Evolutionary conservation across 192 early-diverging fungal genomes (phyloP).

Genomic region (Dispira parvispora): DNA sequence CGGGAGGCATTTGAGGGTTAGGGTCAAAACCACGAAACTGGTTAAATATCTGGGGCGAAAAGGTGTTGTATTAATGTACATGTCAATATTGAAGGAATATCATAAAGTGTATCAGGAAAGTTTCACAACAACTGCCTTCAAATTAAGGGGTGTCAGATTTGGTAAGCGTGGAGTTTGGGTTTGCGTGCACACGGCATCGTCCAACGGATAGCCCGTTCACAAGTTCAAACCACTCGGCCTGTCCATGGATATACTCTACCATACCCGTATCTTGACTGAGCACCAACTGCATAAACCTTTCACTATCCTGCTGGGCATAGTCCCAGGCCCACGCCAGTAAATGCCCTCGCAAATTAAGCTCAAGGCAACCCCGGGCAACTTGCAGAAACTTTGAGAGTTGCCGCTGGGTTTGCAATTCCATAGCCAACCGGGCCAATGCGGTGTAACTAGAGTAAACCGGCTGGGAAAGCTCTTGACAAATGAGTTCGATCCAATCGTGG

Average conservation of each 20-base stretch:
- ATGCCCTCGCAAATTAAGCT: not conserved
- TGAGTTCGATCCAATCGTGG: not conserved
- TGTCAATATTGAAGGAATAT: not conserved
- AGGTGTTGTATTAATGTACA: not conserved
- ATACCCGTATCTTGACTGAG: not conserved
- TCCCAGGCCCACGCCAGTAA: conserved; percentile 2
- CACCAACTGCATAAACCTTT: not conserved
- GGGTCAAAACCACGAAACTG: not conserved
- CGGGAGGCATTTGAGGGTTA: not conserved
- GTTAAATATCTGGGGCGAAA: not conserved
- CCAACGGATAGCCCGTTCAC: not conserved
- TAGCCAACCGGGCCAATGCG: not conserved
- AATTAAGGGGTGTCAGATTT: too few species aligned
- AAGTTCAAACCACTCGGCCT: conserved; percentile 1
- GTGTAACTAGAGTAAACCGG: conserved; percentile 1
- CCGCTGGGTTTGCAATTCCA: not conserved
- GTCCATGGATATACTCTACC: not conserved
- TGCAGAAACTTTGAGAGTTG: not conserved
- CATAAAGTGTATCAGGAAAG: not conserved
- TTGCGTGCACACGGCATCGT: not conserved
- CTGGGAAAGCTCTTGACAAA: not conserved
- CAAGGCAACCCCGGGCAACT: not conserved
- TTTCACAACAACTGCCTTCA: not conserved
- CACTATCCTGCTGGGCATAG: not conserved
- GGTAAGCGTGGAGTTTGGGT: too few species aligned